Base-by-base conservation (phyloP, 192 early-diverging fungal genomes). In the Coemansia sp. region DNA sequence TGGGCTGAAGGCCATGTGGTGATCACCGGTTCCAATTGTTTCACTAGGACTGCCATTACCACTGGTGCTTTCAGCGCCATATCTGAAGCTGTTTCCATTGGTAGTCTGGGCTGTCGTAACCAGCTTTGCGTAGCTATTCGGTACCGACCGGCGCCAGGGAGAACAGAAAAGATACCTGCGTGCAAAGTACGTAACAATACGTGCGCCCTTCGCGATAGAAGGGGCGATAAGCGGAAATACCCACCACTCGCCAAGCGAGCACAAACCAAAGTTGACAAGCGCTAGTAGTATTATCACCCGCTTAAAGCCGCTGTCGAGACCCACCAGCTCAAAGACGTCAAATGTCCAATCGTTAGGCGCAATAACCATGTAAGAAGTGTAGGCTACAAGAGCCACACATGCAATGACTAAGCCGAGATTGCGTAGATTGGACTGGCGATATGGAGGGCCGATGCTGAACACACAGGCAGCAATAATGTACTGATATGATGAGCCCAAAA, bases 361-460 rank as follows among this genome's bases (percentile, higher is more conserved):
- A 11, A 91, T 60, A 12, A 93, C 77, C 3, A 87, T 41, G 10
- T 74, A 58, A 9, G 86, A 67, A 0, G 92, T 92, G 26, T 92
- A 75, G 1, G 91, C 68, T 49, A 95, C 90, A 21, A 92, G 88
- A 15, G 84, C 84, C 82, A 65, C 32, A 58, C 66, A 68, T 11
- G 64, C 71, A 12, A 56, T 32, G 9, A 76, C 59, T 45, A 85
- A 52, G 26, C 85, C 73, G 45, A 5, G 51, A 55, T 99, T 99
- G 45, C 88, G 91, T 74, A 90, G 85, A 70, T 97, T 90, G 8
- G 90, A 86, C 71, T 93, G 88, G 65, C 96, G 91, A 73, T 95
- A 99, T 0, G 97, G 98, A 46, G 93, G 92, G 0, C 98, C 98
- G n/a, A 94, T 94, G 74, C 91, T 94, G 72, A 98, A 96, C 26